phyloP scores from a whole-genome alignment of 2,329 filamentous ascomycete species.

The Epichloe typhina region DNA sequence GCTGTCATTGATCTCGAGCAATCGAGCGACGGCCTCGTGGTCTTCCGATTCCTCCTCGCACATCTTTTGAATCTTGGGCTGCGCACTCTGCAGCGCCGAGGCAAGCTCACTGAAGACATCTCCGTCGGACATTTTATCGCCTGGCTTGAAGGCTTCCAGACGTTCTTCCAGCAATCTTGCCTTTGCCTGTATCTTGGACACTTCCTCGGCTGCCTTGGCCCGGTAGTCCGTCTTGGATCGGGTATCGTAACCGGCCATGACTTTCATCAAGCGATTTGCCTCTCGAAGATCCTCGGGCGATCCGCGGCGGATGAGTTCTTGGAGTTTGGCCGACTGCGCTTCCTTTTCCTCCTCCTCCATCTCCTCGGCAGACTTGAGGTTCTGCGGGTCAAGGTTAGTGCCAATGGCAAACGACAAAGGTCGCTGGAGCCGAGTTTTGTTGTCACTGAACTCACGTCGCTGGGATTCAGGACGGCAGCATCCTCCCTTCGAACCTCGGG shows the following conservation, averaged over 20 bases:
- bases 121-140: constrained; percentile 60
- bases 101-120: constrained; percentile 75
- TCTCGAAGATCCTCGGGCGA: constrained; percentile 90
- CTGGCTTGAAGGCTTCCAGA: constrained; percentile 68
- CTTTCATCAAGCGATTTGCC: constrained; percentile 95
- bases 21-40: constrained; percentile 84
- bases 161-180: constrained; percentile 86
- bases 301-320: constrained; percentile 87
- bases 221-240: constrained; percentile 94
- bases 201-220: constrained; percentile 92
- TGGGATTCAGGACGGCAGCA: constrained; percentile 90
- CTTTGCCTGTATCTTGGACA: constrained; percentile 90
- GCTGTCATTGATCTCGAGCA: constrained; percentile 96
- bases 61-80: constrained; percentile 99
- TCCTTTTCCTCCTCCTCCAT: constrained; percentile 96
- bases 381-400: constrained; percentile 36
- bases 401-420: constrained; percentile 14
- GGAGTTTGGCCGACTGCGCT: constrained; percentile 93
- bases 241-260: constrained; percentile 97
- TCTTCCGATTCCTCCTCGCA: constrained; percentile 98
- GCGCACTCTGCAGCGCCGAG: constrained; percentile 76
- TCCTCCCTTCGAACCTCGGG: constrained; percentile 86
- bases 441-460: constrained; percentile 57
- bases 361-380: constrained; percentile 89
- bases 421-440: background rate